Base-by-base conservation (phyloP, 2,329 filamentous ascomycete genomes). In the Fusarium napiforme region DNA sequence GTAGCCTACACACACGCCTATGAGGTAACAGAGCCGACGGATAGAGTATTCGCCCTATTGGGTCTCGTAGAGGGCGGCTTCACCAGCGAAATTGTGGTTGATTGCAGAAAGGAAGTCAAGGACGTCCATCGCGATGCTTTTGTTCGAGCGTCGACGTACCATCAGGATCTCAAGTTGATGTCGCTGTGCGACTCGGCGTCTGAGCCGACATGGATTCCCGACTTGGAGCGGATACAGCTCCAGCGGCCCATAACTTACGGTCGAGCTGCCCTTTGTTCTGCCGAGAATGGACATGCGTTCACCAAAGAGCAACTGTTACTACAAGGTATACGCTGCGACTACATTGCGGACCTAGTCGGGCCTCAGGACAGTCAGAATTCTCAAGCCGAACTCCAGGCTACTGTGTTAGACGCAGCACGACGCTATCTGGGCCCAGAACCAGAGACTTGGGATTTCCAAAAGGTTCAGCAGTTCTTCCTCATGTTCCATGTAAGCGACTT, bases 21-120 rank as follows among this genome's bases (percentile, higher is more conserved):
- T 19, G 47, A 55, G 37, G 59, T 61, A 14, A 61, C 59, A 1
- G 30, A 55, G 46, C 59, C 39, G 2, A 61, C 39, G 15, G 47
- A 45, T 55, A 61, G 47, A 23, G 59, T 61, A 14, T 61, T 53
- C 19, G 47, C 47, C 19, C 30, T 61, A 2, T 9, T 55, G 12
- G 59, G 47, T 55, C 59, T 61, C 28, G 59, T 37, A 45, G 28
- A 61, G 30, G 59, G 59, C 14, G 46, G 30, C 39, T 53, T 61
- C 5, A 37, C 58, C 4, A 53, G 59, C 30, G 9, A 61, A 7
- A 55, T 55, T 40, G 47, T n/a, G 15, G 21, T 61, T 30, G 30
- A 61, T 28, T 55, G 45, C 23, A 55, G 47, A 37, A 61, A 55
- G 19, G n/a, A 45, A 5, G 19, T 61, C 1, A 55, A 61, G 10